phyloP scores from a whole-genome alignment of 2,329 filamentous ascomycete species.

The Elsinoe fawcettii region DNA sequence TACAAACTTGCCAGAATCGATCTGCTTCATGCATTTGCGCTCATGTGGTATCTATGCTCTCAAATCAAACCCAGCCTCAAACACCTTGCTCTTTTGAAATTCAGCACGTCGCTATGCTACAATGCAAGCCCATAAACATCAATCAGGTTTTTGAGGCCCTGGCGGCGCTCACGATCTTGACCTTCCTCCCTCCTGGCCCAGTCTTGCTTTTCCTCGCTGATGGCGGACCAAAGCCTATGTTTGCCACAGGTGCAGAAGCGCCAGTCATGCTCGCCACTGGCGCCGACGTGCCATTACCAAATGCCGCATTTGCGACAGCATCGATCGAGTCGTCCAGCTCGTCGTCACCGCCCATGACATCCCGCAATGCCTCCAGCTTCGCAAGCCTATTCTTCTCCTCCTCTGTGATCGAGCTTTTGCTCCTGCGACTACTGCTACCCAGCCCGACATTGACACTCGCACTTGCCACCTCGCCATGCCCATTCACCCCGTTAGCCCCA shows the following conservation, averaged over 20 bases:
- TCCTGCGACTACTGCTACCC: not conserved
- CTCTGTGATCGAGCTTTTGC: slow-evolving; percentile 15
- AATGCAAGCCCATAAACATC: not conserved
- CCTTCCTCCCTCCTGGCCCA: slow-evolving; percentile 5
- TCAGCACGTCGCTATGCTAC: not conserved
- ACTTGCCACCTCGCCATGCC: not conserved
- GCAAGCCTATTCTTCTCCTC: slow-evolving; percentile 30
- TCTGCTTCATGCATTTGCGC: not conserved
- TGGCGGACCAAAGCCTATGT: slow-evolving; percentile 1
- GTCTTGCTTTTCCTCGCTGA: slow-evolving; percentile 6
- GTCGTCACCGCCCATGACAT: slow-evolving; percentile 21
- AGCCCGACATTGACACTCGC: slow-evolving; percentile 1
- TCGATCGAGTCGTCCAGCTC: not conserved
- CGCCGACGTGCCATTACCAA: not conserved
- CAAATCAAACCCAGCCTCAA: not conserved
- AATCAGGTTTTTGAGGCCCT: not conserved
- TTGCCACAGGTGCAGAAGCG: not conserved
- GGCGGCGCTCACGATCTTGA: slow-evolving; percentile 10
- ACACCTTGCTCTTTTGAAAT: not conserved
- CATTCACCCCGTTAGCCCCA: not conserved
- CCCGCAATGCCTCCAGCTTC: slow-evolving; percentile 29
- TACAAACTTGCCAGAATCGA: not conserved
- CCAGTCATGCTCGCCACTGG: not conserved
- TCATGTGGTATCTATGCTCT: not conserved
- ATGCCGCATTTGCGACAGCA: not conserved